Conservation (phyloP, 116 monocot genomes). For the Dioscorea cayenensis region DNA sequence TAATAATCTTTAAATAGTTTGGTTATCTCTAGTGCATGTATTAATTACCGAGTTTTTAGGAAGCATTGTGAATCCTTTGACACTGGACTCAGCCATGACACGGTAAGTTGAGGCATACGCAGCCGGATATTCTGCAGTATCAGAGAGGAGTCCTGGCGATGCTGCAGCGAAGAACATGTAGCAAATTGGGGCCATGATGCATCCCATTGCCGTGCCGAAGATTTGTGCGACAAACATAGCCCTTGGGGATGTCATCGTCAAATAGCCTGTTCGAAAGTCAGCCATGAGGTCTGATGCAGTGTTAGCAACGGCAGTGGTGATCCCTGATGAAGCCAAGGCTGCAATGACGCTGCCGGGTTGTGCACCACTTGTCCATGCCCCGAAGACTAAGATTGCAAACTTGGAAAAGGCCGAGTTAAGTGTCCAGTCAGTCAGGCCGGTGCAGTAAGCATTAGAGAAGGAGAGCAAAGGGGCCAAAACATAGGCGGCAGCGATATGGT, state of each 20-base stretch:
- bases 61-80: too few species aligned
- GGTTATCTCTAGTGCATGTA: too few species aligned
- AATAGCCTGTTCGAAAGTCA: background rate
- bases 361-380: background rate
- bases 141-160: too few species aligned
- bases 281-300: background rate
- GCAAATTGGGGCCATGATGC: background rate
- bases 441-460: background rate
- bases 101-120: too few species aligned
- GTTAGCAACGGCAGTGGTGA: background rate
- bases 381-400: background rate
- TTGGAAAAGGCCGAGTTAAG: background rate
- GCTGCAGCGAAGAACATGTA: too few species aligned
- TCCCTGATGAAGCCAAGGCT: background rate
- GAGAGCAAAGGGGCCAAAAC: background rate
- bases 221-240: background rate
- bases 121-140: too few species aligned
- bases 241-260: background rate
- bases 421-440: background rate
- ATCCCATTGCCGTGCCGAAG: background rate
- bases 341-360: background rate
- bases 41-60: too few species aligned
- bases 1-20: too few species aligned
- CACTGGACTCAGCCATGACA: too few species aligned
- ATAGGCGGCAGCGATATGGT: background rate